Evolutionary conservation across 2,329 filamentous ascomycete species (phyloP).

Genomic region (Ampelomyces quisqualis): DNA sequence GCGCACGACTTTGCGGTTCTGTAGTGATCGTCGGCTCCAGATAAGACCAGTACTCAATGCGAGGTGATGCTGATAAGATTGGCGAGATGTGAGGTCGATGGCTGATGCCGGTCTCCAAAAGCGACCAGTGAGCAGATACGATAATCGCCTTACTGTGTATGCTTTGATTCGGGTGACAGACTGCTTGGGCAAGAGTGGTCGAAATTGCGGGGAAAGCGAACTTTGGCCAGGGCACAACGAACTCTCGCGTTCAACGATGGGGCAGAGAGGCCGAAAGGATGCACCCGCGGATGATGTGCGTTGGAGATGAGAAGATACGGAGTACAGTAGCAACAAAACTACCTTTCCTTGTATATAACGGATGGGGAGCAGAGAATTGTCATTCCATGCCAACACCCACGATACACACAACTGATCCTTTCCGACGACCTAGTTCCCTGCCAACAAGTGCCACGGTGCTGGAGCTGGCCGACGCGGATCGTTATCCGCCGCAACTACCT

Average conservation of each 20-base stretch:
- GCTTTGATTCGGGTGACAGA: constrained; percentile 4
- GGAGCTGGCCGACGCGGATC: constrained; percentile 35
- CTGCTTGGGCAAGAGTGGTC: constrained; percentile 15
- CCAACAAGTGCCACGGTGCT: constrained; percentile 16
- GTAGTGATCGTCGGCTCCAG: neutral
- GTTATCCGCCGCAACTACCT: constrained; percentile 27
- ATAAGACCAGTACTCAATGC: constrained; percentile 6
- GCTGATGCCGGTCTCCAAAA: constrained; percentile 15
- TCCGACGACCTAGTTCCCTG: constrained; percentile 19
- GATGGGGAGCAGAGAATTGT: constrained; percentile 21
- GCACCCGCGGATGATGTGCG: no score
- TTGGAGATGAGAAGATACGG: constrained; percentile 3
- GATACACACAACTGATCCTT: constrained; percentile 33
- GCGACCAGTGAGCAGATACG: constrained; percentile 8
- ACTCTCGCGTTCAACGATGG: no score
- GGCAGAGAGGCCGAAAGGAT: no score
- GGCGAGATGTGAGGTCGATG: constrained; percentile 19
- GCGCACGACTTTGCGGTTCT: no score
- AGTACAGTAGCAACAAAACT: constrained; percentile 1
- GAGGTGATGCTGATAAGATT: constrained; percentile 25
- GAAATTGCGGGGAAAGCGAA: neutral
- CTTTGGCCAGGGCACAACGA: no score
- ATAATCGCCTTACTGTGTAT: constrained; percentile 3
- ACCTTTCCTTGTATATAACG: constrained; percentile 15
- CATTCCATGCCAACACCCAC: constrained; percentile 25